Percentiles rank a stretch among this genome's conserved stretches.
Conservation (phyloP, 2,329 filamentous ascomycete species). For the Geosmithia morbida region DNA sequence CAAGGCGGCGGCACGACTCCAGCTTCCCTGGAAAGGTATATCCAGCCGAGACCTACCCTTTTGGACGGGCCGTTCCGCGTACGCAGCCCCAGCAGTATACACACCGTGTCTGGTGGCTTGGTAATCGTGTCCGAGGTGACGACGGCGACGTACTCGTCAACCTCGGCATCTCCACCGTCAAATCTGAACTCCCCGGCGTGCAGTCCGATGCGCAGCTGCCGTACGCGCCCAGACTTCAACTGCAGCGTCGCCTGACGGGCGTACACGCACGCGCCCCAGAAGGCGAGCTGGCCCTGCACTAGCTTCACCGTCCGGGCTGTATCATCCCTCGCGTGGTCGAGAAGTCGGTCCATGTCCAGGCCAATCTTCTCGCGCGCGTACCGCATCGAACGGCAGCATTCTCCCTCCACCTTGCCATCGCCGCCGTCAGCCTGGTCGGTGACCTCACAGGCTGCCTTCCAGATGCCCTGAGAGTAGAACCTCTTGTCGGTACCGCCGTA, state of each 20-base stretch:
- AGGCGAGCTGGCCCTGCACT: not conserved
- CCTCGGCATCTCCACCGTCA: constrained; percentile 1
- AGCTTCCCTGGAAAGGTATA: constrained; percentile 2
- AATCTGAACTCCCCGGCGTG: constrained; percentile 4
- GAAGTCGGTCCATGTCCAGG: constrained; percentile 1
- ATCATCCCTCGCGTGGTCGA: not conserved
- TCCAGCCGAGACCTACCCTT: constrained; percentile 1
- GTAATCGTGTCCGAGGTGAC: constrained; percentile 4
- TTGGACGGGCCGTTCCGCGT: constrained; percentile 1
- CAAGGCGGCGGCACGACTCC: not conserved
- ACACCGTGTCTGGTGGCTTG: constrained; percentile 1
- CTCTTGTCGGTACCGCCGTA: constrained; percentile 1
- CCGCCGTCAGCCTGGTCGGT: not conserved
- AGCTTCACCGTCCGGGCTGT: not conserved
- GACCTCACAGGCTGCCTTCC: not conserved
- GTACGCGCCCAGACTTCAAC: not conserved
- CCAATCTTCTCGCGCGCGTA: not conserved
- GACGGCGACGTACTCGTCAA: constrained; percentile 3
- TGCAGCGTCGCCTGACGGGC: not conserved
- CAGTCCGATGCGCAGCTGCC: not conserved
- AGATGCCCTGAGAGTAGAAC: constrained; percentile 1
- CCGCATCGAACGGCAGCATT: not conserved
- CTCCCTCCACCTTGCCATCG: not conserved
- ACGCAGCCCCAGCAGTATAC: constrained; percentile 3
- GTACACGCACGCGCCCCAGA: not conserved